Conservation (phyloP, 768 basidiomycete species). For the Coprinopsis marcescibilis region DNA sequence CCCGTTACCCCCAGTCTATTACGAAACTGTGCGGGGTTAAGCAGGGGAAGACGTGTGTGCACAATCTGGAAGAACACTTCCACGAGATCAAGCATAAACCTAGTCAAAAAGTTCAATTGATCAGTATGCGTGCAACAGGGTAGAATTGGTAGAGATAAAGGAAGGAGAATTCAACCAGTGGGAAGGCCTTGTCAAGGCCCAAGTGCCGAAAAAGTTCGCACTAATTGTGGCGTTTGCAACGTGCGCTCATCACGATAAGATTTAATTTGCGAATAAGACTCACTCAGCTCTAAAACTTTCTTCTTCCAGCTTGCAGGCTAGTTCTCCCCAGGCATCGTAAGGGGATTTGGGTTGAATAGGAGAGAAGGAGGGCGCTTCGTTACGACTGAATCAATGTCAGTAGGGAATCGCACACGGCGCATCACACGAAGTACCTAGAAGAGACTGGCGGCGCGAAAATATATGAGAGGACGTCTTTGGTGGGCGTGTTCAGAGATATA, state of each 20-base stretch:
- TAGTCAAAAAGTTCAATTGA: conserved; percentile 24
- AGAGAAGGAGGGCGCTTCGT: conserved; percentile 34
- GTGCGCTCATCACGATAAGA: conserved; percentile 20
- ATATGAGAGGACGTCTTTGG: conserved; percentile 62
- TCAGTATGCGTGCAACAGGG: conserved; percentile 11
- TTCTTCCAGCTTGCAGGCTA: conserved; percentile 64
- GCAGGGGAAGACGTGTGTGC: conserved; percentile 80
- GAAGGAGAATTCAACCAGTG: conserved; percentile 7
- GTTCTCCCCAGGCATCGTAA: conserved; percentile 70
- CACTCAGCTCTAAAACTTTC: conserved; percentile 80
- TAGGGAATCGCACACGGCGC: conserved; percentile 13
- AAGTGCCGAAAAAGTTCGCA: not conserved
- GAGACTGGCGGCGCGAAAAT: conserved; percentile 72
- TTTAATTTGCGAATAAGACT: conserved; percentile 35
- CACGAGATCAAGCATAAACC: conserved; percentile 88
- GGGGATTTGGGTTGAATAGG: conserved; percentile 35
- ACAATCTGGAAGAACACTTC: conserved; percentile 94
- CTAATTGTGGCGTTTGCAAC: conserved; percentile 4
- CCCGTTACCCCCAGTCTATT: conserved; percentile 39
- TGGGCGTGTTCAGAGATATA: conserved; percentile 54
- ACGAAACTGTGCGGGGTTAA: conserved; percentile 80
- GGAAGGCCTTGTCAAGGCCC: not conserved
- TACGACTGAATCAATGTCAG: conserved; percentile 17
- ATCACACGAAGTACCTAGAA: conserved; percentile 30
- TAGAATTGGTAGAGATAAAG: conserved; percentile 12